Percentiles rank a stretch among this genome's conserved stretches.
Evolutionary conservation across 352 stramenopile genomes (phyloP).

Genomic region (Phytophthora ohioensis): DNA sequence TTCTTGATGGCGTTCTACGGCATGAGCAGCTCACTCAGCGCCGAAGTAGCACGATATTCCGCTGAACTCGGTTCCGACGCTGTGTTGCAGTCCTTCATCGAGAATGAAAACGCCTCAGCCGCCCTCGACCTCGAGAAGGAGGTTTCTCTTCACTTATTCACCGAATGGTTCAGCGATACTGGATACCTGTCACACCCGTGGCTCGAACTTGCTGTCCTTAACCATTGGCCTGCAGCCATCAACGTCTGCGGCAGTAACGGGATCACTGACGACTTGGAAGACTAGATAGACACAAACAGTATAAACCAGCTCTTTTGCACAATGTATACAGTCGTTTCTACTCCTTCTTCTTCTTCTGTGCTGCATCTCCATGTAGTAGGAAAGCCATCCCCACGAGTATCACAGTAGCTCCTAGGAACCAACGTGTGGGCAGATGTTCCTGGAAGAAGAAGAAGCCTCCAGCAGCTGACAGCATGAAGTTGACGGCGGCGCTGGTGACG

Average conservation of each 20-base stretch:
- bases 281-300: constrained; percentile 25
- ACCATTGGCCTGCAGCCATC: constrained; percentile 82
- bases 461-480: constrained; percentile 84
- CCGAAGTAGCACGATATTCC: constrained; percentile 76
- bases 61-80: constrained; percentile 72
- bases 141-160: constrained; percentile 74
- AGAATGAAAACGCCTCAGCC: constrained; percentile 18
- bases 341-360: constrained; percentile 33
- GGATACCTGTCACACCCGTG: constrained; percentile 77
- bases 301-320: constrained; percentile 7
- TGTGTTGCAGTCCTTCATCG: constrained; percentile 70
- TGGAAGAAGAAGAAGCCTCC: constrained; percentile 70
- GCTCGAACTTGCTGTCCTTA: constrained; percentile 81
- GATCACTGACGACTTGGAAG: constrained; percentile 39
- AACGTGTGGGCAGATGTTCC: constrained; percentile 73
- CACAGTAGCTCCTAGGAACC: constrained; percentile 78
- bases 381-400: constrained; percentile 78
- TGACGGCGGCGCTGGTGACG: constrained; percentile 80
- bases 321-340: constrained; percentile 21
- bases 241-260: constrained; percentile 68
- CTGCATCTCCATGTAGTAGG: constrained; percentile 69
- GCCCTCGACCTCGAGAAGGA: constrained; percentile 47
- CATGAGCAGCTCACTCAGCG: constrained; percentile 81
- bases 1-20: constrained; percentile 89
- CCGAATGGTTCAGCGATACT: constrained; percentile 76